phyloP scores from a whole-genome alignment of 192 early-diverging fungal species.

The Coemansia sp. region DNA sequence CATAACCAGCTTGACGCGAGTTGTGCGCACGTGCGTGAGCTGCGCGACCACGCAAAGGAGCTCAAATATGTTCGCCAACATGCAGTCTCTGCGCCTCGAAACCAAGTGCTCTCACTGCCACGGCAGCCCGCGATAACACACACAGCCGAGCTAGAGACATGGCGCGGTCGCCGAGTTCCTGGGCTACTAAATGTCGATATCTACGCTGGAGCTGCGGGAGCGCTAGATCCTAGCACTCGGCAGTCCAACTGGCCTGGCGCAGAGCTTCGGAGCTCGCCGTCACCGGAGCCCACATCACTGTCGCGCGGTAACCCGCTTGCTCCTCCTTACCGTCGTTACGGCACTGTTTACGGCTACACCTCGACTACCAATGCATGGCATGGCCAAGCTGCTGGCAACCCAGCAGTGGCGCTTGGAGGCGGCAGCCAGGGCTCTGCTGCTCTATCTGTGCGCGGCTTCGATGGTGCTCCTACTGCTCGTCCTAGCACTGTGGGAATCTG shows the following conservation, averaged over 20 bases:
- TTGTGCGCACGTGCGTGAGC: conserved; percentile 37
- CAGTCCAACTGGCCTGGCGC: background rate
- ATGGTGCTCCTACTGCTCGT: conserved; percentile 12
- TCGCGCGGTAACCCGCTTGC: conserved; percentile 19
- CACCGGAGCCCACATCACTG: conserved; percentile 10
- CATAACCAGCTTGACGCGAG: conserved; percentile 18
- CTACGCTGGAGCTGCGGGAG: conserved; percentile 15
- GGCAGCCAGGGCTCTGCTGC: background rate
- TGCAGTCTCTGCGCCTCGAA: conserved; percentile 10
- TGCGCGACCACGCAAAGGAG: conserved; percentile 38
- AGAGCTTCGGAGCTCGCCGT: conserved; percentile 13
- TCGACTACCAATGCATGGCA: conserved; percentile 5
- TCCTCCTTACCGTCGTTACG: conserved; percentile 40
- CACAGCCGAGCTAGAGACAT: conserved; percentile 26
- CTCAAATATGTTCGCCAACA: conserved; percentile 41
- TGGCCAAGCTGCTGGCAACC: background rate
- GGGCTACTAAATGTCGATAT: conserved; percentile 24
- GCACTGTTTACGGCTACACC: conserved; percentile 44
- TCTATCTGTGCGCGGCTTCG: conserved; percentile 24
- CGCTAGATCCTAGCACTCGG: conserved; percentile 11
- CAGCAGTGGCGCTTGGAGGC: background rate
- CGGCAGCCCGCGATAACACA: conserved; percentile 2
- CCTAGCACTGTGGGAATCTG: conserved; percentile 26
- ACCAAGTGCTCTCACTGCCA: conserved; percentile 6
- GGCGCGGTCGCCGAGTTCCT: conserved; percentile 43